A percentile compares a stretch with the other conserved stretches of the same genome.
These are phyloP conservation scores for Fusarium hostae DNA, from an alignment of 2,329 filamentous ascomycete genomes.

Conservation along the genomic window DNA sequence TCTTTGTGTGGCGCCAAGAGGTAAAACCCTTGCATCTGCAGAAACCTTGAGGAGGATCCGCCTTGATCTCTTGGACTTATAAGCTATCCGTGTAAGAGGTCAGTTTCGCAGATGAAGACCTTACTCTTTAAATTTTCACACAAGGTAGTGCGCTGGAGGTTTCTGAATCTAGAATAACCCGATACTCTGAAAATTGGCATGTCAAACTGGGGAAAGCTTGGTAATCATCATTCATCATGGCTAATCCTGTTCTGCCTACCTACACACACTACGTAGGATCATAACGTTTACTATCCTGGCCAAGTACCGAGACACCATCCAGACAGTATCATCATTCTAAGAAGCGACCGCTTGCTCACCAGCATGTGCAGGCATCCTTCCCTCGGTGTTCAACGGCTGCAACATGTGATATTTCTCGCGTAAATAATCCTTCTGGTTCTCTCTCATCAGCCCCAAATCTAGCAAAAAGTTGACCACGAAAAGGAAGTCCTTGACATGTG, in stretches of 20 bases:
- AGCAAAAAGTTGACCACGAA: conserved; percentile 63
- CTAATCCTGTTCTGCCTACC: not conserved
- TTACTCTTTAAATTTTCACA: not conserved
- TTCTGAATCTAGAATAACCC: not conserved
- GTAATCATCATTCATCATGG: conserved; percentile 17
- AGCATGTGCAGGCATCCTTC: conserved; percentile 10
- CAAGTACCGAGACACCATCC: not conserved
- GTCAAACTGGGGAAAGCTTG: not conserved
- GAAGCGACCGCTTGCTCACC: conserved; percentile 21
- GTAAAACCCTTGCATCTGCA: conserved; percentile 12
- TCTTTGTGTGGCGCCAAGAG: conserved; percentile 2
- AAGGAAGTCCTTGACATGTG: conserved; percentile 64
- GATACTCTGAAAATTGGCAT: not conserved
- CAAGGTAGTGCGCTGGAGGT: not conserved
- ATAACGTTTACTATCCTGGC: not conserved
- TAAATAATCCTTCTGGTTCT: conserved; percentile 56
- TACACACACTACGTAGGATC: not conserved
- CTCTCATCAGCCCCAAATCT: conserved; percentile 59
- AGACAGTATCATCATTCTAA: not conserved
- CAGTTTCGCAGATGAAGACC: not conserved
- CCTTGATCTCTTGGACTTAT: not conserved
- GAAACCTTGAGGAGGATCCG: not conserved
- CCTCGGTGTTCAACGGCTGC: conserved; percentile 44
- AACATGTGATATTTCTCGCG: conserved; percentile 53
- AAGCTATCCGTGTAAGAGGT: not conserved